Percentiles rank a stretch among this genome's conserved stretches.
phyloP scores from a whole-genome alignment of 2,329 filamentous ascomycete genomes.

The Bertia moriformis region DNA sequence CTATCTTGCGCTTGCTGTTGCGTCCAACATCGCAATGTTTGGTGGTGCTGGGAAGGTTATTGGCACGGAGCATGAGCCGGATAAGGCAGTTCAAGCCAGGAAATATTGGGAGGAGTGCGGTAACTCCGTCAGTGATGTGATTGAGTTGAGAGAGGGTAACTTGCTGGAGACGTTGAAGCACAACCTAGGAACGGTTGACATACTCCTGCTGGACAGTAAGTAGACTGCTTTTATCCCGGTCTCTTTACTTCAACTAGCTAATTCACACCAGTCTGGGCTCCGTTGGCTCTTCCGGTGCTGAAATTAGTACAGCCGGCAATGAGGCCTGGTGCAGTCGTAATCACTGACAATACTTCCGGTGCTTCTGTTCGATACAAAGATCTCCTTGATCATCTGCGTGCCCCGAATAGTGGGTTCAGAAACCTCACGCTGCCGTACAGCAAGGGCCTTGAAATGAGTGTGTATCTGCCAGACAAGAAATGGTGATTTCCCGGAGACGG shows the following conservation, averaged over 20 bases:
- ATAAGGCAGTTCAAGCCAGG: conserved; percentile 3
- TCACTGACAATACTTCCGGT: conserved; percentile 19
- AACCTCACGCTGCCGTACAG: conserved; percentile 2
- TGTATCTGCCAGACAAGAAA: conserved; percentile 6
- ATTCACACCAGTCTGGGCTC: conserved; percentile 17
- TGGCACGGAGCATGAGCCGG: conserved; percentile 6
- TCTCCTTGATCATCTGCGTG: conserved; percentile 8
- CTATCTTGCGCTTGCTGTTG: conserved; percentile 6
- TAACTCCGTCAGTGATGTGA: conserved; percentile 11
- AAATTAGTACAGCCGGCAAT: conserved; percentile 17
- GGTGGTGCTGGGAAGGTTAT: conserved; percentile 3
- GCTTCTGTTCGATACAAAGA: conserved; percentile 14
- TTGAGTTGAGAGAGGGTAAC: conserved; percentile 23
- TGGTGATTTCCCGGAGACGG: too few relatives aligned
- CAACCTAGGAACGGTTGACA: conserved; percentile 14
- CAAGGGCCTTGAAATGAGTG: conserved; percentile 3
- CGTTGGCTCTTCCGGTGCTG: conserved; percentile 19
- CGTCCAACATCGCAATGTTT: conserved; percentile 2
- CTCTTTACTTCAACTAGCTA: not conserved
- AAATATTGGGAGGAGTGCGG: conserved; percentile 19
- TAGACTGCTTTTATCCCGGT: conserved; percentile 5
- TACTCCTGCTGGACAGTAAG: conserved; percentile 31
- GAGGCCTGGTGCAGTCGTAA: conserved; percentile 16
- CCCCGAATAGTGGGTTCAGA: not conserved
- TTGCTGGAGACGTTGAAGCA: conserved; percentile 19